These are phyloP conservation scores for Hypoxylon intermedium DNA, from an alignment of 495 filamentous ascomycete genomes.

Conservation along the genomic window DNA sequence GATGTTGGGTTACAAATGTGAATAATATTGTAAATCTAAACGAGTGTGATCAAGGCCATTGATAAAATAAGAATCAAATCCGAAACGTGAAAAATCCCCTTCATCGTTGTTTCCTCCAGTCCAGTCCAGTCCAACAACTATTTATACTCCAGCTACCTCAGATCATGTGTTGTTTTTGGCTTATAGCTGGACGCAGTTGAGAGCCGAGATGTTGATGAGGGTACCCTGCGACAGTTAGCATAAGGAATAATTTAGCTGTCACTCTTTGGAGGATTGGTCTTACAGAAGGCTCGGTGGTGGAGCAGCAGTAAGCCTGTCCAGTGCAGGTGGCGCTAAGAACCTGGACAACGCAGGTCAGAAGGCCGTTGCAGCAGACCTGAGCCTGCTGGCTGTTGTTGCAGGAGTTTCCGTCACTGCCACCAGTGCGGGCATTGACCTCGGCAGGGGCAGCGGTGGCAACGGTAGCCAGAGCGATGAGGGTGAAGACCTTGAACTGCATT, in stretches of 20 bases:
- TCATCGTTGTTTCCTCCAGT: constrained; percentile 13
- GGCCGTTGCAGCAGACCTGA: constrained; percentile 27
- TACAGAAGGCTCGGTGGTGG: neutral
- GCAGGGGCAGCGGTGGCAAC: constrained; percentile 34
- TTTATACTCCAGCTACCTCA: neutral
- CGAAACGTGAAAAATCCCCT: neutral
- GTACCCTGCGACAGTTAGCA: constrained; percentile 11
- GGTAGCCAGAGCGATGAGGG: constrained; percentile 33
- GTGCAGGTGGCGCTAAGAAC: constrained; percentile 8
- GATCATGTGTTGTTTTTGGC: neutral
- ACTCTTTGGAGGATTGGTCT: neutral
- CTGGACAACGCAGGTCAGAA: constrained; percentile 25
- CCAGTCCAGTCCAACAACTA: neutral
- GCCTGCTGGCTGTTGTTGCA: constrained; percentile 28
- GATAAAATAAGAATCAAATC: constrained; percentile 22
- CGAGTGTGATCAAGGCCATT: constrained; percentile 38
- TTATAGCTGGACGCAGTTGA: constrained; percentile 30
- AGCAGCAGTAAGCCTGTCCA: constrained; percentile 32
- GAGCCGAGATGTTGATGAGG: constrained; percentile 19
- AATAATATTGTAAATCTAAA: constrained; percentile 25
- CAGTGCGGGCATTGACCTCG: constrained; percentile 22
- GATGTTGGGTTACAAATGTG: constrained; percentile 9
- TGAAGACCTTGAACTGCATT: constrained; percentile 37
- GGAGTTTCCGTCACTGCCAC: neutral
- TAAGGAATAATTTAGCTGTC: neutral